Conservation (phyloP, 2,329 filamentous ascomycete species). For the Aspergillus tubingensis region DNA sequence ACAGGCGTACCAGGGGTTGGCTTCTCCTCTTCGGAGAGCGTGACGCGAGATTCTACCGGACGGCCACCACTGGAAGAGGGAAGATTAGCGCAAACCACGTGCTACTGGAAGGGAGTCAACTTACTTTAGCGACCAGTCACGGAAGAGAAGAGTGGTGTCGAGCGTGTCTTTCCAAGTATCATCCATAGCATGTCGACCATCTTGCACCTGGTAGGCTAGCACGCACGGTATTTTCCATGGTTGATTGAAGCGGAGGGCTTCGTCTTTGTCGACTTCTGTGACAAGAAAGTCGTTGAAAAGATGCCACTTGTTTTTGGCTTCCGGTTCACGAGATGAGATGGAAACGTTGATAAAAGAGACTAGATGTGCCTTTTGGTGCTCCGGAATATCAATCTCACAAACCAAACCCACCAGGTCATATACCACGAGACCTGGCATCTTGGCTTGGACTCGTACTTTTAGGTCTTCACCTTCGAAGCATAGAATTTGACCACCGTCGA, state of each 20-base stretch:
- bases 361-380: constrained; percentile 84
- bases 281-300: constrained; percentile 98
- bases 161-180: constrained; percentile 81
- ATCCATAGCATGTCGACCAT: constrained; percentile 78
- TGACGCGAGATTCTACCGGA: constrained; percentile 41
- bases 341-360: constrained; percentile 86
- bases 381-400: constrained; percentile 82
- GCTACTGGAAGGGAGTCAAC: constrained; percentile 15
- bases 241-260: constrained; percentile 86
- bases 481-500: constrained; percentile 88
- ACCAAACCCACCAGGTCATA: constrained; percentile 92
- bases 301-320: constrained; percentile 77
- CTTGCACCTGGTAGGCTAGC: constrained; percentile 80
- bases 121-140: constrained; percentile 62
- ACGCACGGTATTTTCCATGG: constrained; percentile 92
- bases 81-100: too few relatives aligned
- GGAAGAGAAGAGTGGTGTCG: constrained; percentile 81
- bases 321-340: constrained; percentile 45
- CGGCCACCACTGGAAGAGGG: constrained; percentile 32
- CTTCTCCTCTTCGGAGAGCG: constrained; percentile 57
- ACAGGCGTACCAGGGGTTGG: constrained; percentile 74
- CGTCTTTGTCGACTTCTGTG: constrained; percentile 72
- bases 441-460: constrained; percentile 74
- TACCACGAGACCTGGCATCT: constrained; percentile 77
- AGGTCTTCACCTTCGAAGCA: constrained; percentile 94